Percentiles rank a stretch among this genome's conserved stretches.
These are phyloP conservation scores for Limnomonas spitsbergensis DNA, from an alignment of 139 green algal genomes.

Conservation along the genomic window DNA sequence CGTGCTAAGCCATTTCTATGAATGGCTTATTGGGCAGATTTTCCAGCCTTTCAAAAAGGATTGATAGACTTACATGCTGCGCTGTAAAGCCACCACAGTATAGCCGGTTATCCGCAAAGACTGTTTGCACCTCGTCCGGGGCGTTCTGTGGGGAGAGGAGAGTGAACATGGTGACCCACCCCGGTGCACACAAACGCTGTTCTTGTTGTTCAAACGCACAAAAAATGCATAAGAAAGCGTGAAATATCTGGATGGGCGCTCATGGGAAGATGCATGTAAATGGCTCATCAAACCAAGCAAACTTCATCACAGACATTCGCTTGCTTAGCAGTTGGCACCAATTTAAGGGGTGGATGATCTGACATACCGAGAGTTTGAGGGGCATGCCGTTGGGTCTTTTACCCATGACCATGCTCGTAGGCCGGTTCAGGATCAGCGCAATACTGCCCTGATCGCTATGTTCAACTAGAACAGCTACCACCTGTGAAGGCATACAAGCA, in stretches of 20 bases:
- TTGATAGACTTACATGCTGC: constrained; percentile 32
- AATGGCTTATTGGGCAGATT: too few species aligned
- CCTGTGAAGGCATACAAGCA: constrained; percentile 16
- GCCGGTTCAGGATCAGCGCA: constrained; percentile 66
- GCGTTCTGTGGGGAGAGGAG: constrained; percentile 9
- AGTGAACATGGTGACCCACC: too few species aligned
- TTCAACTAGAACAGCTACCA: constrained; percentile 56
- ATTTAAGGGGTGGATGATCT: too few species aligned
- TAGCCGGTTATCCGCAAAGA: constrained; percentile 37
- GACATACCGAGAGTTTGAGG: constrained; percentile 29
- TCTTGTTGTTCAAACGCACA: too few species aligned
- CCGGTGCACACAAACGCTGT: too few species aligned
- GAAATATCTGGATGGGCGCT: too few species aligned
- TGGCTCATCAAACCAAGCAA: neutral
- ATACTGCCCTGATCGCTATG: constrained; percentile 46
- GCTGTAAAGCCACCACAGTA: constrained; percentile 39
- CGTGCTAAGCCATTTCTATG: too few species aligned
- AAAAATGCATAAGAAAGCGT: too few species aligned
- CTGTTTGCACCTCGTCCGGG: constrained; percentile 19
- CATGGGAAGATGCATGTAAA: too few species aligned
- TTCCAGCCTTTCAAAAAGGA: too few species aligned
- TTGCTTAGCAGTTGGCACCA: too few species aligned
- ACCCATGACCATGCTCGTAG: constrained; percentile 45
- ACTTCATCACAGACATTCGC: neutral
- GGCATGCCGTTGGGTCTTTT: constrained; percentile 30